Percentiles rank a stretch among this genome's conserved stretches.
phyloP scores from a whole-genome alignment of 2,329 filamentous ascomycete genomes.

The Massarina eburnea region DNA sequence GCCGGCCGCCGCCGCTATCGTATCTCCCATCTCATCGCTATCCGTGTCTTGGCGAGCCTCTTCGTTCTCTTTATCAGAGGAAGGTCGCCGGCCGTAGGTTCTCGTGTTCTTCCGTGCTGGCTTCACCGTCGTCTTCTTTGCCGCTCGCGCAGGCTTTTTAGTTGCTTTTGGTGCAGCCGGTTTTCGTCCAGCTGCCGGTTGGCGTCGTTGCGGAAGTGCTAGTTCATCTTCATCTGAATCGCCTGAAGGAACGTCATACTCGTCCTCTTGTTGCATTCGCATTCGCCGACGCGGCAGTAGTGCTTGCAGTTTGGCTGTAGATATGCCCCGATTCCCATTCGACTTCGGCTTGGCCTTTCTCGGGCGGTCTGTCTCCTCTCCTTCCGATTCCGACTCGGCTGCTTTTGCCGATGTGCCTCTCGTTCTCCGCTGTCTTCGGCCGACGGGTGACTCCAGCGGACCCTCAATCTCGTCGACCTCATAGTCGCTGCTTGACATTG shows the following conservation, averaged over 20 bases:
- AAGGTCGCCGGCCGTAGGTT: slow-evolving; percentile 38
- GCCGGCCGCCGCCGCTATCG: slow-evolving; percentile 28
- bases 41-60: slow-evolving; percentile 18
- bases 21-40: slow-evolving; percentile 20
- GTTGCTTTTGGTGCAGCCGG: slow-evolving; percentile 22
- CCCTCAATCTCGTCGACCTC: slow-evolving; percentile 22
- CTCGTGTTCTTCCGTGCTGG: slow-evolving; percentile 24
- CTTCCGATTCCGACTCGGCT: slow-evolving; percentile 25
- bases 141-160: slow-evolving; percentile 24
- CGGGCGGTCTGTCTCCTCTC: slow-evolving; percentile 16
- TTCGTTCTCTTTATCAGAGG: slow-evolving; percentile 49
- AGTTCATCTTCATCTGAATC: slow-evolving; percentile 49
- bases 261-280: slow-evolving; percentile 29
- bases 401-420: slow-evolving; percentile 17
- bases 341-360: slow-evolving; percentile 26
- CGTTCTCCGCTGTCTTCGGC: slow-evolving; percentile 19
- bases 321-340: slow-evolving; percentile 31
- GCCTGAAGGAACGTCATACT: slow-evolving; percentile 45
- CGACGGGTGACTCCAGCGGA: slow-evolving; percentile 14
- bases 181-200: slow-evolving; percentile 16
- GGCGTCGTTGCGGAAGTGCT: slow-evolving; percentile 29
- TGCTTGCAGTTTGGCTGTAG: slow-evolving; percentile 49
- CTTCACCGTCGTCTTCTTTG: slow-evolving; percentile 24
- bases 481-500: slow-evolving; percentile 45
- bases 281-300: slow-evolving; percentile 48